Conservation (phyloP, 139 green algal genomes). For the Closterium sp. region DNA sequence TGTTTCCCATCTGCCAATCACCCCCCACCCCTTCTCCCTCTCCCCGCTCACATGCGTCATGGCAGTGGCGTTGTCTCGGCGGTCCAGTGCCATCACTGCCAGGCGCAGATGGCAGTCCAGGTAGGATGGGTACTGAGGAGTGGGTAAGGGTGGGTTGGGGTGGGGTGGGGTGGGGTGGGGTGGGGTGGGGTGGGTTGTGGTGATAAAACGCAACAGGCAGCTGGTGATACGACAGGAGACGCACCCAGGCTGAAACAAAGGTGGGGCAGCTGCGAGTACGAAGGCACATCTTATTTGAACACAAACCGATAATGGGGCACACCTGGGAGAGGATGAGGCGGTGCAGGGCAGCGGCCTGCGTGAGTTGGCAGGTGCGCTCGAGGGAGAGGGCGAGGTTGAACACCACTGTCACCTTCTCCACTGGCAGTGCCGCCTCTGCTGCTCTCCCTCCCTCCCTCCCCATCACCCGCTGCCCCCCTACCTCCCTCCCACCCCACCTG, state of each 20-base stretch:
- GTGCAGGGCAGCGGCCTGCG: constrained; percentile 20
- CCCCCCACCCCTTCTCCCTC: constrained; percentile 16
- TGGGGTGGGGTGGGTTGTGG: too few relatives aligned
- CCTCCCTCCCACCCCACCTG: too few relatives aligned
- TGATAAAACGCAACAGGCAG: not conserved
- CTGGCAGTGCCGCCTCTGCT: constrained; percentile 49
- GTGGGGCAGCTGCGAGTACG: too few relatives aligned
- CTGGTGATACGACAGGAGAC: too few relatives aligned
- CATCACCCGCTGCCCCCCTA: not conserved
- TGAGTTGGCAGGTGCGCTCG: constrained; percentile 53
- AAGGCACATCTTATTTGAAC: too few relatives aligned
- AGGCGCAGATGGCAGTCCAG: constrained; percentile 83
- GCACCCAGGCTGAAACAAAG: too few relatives aligned
- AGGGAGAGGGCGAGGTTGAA: constrained; percentile 79
- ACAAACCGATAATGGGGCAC: too few relatives aligned
- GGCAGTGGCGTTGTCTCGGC: not conserved
- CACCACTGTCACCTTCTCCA: constrained; percentile 73
- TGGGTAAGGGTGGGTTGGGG: too few relatives aligned
- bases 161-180: too few relatives aligned
- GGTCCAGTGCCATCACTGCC: constrained; percentile 61
- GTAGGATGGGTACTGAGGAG: constrained; percentile 61
- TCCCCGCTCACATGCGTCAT: not conserved
- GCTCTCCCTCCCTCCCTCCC: not conserved
- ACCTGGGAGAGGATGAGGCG: constrained; percentile 15
- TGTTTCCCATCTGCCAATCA: not conserved